phyloP scores from a whole-genome alignment of 1,284 basidiomycete species.

The Leccinum pseudoinsigne region DNA sequence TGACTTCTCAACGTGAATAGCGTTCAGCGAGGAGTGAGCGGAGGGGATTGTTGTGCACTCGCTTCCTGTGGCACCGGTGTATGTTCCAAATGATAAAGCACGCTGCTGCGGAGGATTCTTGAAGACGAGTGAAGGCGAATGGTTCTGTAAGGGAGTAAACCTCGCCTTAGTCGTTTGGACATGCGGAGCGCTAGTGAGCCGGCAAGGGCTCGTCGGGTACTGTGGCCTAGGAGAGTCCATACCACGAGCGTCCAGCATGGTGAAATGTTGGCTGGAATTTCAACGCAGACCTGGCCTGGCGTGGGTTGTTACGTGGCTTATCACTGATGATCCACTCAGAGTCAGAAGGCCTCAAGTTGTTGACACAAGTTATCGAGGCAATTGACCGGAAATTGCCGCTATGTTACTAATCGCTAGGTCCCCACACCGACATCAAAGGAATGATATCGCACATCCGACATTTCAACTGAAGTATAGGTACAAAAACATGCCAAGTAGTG shows the following conservation, averaged over 20 bases:
- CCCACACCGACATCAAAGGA: too few relatives aligned
- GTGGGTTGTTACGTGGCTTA: neutral
- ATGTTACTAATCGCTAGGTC: too few relatives aligned
- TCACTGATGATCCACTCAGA: neutral
- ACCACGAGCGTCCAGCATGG: neutral
- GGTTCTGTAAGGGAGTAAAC: neutral
- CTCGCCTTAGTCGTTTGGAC: neutral
- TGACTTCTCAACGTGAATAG: neutral
- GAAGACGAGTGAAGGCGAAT: neutral
- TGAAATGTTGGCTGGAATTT: neutral
- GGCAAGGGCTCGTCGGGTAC: neutral
- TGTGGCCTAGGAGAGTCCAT: neutral
- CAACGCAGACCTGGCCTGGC: too few relatives aligned
- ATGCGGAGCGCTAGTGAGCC: neutral
- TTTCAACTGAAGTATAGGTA: neutral
- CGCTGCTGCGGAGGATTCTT: neutral
- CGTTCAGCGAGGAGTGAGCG: neutral
- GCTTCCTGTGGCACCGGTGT: neutral
- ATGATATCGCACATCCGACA: neutral
- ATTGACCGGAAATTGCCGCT: too few relatives aligned
- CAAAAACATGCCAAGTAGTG: neutral
- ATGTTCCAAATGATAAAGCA: neutral
- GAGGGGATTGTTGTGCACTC: neutral
- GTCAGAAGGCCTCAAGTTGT: neutral
- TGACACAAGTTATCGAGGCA: too few relatives aligned